These are phyloP conservation scores for Aurantiochytrium sp. DNA, from an alignment of 108 stramenopile species.

Conservation along the genomic window DNA sequence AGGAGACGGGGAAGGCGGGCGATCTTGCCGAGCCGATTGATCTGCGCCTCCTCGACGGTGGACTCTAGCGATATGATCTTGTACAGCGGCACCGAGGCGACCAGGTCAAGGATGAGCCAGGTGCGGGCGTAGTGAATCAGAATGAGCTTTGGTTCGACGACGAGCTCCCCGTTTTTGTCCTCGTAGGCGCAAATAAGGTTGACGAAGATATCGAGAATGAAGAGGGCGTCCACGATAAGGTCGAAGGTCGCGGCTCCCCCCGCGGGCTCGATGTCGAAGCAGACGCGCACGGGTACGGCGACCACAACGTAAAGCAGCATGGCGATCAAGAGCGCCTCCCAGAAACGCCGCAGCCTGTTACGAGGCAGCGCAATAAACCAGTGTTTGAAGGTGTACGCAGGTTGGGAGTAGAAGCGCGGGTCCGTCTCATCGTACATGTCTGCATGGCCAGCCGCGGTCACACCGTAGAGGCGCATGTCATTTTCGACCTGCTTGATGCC, in stretches of 20 bases:
- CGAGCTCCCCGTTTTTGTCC: background rate
- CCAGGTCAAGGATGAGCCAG: background rate
- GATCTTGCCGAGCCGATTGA: background rate
- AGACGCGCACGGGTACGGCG: background rate
- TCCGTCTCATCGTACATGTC: background rate
- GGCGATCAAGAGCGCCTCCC: background rate
- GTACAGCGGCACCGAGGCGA: background rate
- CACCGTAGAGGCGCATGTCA: background rate
- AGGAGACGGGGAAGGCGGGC: background rate
- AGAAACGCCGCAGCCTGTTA: background rate
- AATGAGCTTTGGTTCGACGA: background rate
- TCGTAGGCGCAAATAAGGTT: background rate
- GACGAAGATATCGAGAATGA: background rate
- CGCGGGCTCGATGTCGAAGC: background rate
- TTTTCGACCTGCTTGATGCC: background rate
- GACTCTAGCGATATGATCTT: background rate
- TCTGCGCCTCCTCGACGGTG: background rate
- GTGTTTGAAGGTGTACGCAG: background rate
- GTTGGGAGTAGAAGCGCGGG: background rate
- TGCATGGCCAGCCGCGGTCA: background rate
- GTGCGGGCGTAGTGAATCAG: background rate
- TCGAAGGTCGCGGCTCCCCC: background rate
- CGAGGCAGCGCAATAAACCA: background rate
- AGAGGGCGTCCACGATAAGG: background rate
- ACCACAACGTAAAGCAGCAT: slow-evolving; percentile 6